Evolutionary conservation across 805 yeast genomes (phyloP), one percentile per base, ranked within the genome.

Genomic region (Zygotorulaspora danielsina): DNA sequence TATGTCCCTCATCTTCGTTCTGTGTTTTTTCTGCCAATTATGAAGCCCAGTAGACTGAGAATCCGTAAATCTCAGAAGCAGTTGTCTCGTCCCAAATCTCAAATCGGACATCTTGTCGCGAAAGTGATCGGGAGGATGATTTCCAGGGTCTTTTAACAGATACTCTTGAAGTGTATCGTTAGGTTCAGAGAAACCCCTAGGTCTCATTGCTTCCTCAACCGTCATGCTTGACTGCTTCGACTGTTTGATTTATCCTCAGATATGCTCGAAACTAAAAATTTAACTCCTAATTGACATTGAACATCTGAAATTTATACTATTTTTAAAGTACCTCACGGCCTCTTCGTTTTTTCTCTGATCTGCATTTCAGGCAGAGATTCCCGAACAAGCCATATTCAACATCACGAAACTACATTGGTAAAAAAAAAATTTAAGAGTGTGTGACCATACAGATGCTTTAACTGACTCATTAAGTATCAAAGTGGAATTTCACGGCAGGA

Each of bases 91-190:
- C 9, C 55, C 53, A 56, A 68, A 82, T 33, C 93, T 64, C 42
- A 71, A 34, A 0, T 78, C 72, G 3, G 81, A 66, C 64, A 89
- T 70, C 24, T 71, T 66, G 5, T 69, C 49, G 51, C 71, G 69
- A 65, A 89, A 90, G 54, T 79, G 90, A 38, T 76, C 76, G 27
- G 69, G 69, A 2, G 83, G 72, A 50, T 74, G 75, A 46, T 82
- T 79, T 0, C 96, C 96, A 0, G 95, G 89, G 57, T 87, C 96
- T 32, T 57, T 51, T 18, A 48, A 44, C 8, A 42, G 42, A 29
- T 54, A 48, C 11, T 41, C 44, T 28, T 50, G 57, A 9, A 37
- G 36, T 26, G 47, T 42, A 19, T 49, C 51, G 19, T 41, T 47
- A n/a, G 59, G 52, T 28, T 51, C 46, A 6, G 43, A 39, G 27